Conservation (phyloP, 768 basidiomycete species). For the Naematelia encephala region DNA sequence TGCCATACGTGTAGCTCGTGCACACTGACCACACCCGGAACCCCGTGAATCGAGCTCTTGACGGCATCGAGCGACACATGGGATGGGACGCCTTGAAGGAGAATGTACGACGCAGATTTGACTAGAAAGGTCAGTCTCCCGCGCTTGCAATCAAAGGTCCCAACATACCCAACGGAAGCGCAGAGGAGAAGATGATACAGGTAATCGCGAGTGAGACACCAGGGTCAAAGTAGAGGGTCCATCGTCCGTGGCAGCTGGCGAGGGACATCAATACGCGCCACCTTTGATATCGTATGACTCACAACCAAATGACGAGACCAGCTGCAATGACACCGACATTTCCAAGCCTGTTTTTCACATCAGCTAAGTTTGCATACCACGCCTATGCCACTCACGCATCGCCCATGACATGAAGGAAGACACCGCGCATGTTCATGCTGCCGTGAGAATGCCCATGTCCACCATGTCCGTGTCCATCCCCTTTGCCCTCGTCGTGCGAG, state of each 20-base stretch:
- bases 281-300: constrained; percentile 15
- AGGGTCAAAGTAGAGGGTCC: constrained; percentile 90
- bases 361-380: not conserved
- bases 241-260: constrained; percentile 63
- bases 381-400: constrained; percentile 61
- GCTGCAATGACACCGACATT: constrained; percentile 97
- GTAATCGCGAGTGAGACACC: constrained; percentile 91
- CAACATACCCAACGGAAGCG: constrained; percentile 65
- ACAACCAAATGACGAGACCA: constrained; percentile 88
- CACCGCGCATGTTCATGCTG: constrained; percentile 98
- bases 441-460: constrained; percentile 54
- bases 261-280: not conserved
- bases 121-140: constrained; percentile 24
- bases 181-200: constrained; percentile 91
- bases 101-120: constrained; percentile 86
- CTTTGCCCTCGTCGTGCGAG: constrained; percentile 52
- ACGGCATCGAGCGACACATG: constrained; percentile 87
- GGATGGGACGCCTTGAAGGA: constrained; percentile 88
- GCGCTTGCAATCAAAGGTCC: not conserved
- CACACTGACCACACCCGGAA: constrained; percentile 80
- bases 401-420: constrained; percentile 89
- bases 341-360: constrained; percentile 57
- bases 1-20: constrained; percentile 95
- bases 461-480: constrained; percentile 22
- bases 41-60: constrained; percentile 69